Percentiles rank a stretch among this genome's conserved stretches.
Conservation (phyloP, 23 red algal species). For the Agarophyton chilense region DNA sequence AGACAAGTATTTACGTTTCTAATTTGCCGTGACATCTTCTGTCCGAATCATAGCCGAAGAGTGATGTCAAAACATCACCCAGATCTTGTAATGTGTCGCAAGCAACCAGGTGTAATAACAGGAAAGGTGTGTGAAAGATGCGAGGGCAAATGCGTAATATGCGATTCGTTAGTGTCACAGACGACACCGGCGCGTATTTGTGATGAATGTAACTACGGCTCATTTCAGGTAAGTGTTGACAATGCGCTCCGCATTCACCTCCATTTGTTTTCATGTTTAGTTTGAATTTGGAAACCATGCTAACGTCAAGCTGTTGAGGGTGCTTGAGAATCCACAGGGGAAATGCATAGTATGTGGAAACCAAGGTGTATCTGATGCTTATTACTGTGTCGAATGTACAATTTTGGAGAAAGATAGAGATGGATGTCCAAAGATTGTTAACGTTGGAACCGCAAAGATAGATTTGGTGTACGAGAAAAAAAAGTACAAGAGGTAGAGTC, state of each 20-base stretch:
- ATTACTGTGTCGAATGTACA: slow-evolving; percentile 86
- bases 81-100: slow-evolving; percentile 91
- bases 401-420: slow-evolving; percentile 89
- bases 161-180: slow-evolving; percentile 76
- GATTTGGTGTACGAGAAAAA: slow-evolving; percentile 90
- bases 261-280: not conserved
- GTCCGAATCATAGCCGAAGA: too few species aligned
- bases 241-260: not conserved
- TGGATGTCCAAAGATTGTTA: slow-evolving; percentile 93
- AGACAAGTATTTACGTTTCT: too few species aligned
- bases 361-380: slow-evolving; percentile 86
- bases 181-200: slow-evolving; percentile 84
- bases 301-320: not conserved
- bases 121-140: slow-evolving; percentile 82
- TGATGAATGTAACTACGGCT: slow-evolving; percentile 89
- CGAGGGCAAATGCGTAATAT: slow-evolving; percentile 93
- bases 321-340: slow-evolving; percentile 4
- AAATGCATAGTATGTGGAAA: slow-evolving; percentile 90
- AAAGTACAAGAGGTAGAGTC: slow-evolving; percentile 74
- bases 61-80: slow-evolving; percentile 91
- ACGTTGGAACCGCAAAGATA: slow-evolving; percentile 89
- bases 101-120: slow-evolving; percentile 86
- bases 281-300: not conserved
- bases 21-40: too few species aligned
- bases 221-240: slow-evolving; percentile 38